Evolutionary conservation across 1,284 basidiomycete genomes (phyloP).

Genomic region (Trichosporon sp.): DNA sequence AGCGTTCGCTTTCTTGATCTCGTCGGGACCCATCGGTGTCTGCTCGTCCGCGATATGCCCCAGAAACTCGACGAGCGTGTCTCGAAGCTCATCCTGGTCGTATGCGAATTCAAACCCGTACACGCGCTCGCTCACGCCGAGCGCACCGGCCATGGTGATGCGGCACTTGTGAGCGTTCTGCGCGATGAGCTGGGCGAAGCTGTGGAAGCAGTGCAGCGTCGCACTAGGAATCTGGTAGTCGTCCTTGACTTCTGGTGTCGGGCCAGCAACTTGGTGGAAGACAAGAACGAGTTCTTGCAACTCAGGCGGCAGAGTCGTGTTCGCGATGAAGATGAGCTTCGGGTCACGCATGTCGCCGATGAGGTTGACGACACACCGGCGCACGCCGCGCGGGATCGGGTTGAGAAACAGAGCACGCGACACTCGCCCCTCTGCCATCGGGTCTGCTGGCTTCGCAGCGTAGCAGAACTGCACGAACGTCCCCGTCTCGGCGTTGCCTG

Average conservation of each 20-base stretch:
- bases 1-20: neutral
- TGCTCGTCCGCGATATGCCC: neutral
- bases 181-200: slow-evolving; percentile 8
- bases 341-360: slow-evolving; percentile 13
- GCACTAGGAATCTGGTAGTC: neutral
- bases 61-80: slow-evolving; percentile 9
- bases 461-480: slow-evolving; percentile 16
- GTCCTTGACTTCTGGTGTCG: neutral
- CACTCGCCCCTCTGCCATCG: neutral
- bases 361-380: slow-evolving; percentile 9
- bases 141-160: slow-evolving; percentile 10
- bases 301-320: neutral
- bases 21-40: neutral
- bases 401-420: slow-evolving; percentile 1
- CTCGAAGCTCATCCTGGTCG: neutral
- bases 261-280: neutral
- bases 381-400: slow-evolving; percentile 9
- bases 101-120: neutral
- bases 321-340: neutral
- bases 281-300: slow-evolving; percentile 7
- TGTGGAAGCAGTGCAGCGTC: neutral
- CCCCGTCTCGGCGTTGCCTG: neutral
- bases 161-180: slow-evolving; percentile 2
- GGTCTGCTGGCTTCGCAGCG: neutral
- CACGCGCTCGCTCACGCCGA: neutral